Evolutionary conservation across 805 yeast genomes (phyloP).

Genomic region (Zygosaccharomyces bailii): DNA sequence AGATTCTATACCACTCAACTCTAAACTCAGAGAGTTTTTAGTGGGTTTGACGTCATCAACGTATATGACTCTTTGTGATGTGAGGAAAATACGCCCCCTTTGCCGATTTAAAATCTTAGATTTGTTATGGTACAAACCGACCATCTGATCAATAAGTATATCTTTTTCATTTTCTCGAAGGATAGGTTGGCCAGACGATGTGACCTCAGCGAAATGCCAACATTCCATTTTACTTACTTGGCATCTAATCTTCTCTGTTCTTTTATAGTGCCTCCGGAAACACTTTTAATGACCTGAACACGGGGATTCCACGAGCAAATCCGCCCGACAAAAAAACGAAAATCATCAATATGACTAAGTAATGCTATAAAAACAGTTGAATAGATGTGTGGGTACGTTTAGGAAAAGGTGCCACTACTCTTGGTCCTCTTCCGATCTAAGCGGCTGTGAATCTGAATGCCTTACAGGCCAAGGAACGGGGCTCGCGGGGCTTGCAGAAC

Average conservation of each 20-base stretch:
- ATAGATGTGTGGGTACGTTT: neutral
- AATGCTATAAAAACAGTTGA: neutral
- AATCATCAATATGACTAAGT: neutral
- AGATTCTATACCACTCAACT: conserved; percentile 41
- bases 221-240: too few species aligned
- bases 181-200: conserved; percentile 40
- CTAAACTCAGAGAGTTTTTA: conserved; percentile 46
- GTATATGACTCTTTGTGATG: conserved; percentile 69
- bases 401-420: neutral
- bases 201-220: conserved; percentile 40
- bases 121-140: conserved; percentile 80
- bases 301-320: neutral
- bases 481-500: neutral
- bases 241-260: too few species aligned
- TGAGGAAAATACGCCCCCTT: conserved; percentile 73
- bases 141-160: conserved; percentile 47
- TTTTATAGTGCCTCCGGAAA: too few species aligned
- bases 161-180: conserved; percentile 48
- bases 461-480: neutral
- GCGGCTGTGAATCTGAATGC: neutral
- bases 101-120: conserved; percentile 61
- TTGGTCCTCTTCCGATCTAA: neutral
- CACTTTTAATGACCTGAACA: neutral
- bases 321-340: neutral
- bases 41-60: conserved; percentile 51